Evolutionary conservation across 345 rosid species (phyloP).

Genomic region (Eucalyptus shirleyi): DNA sequence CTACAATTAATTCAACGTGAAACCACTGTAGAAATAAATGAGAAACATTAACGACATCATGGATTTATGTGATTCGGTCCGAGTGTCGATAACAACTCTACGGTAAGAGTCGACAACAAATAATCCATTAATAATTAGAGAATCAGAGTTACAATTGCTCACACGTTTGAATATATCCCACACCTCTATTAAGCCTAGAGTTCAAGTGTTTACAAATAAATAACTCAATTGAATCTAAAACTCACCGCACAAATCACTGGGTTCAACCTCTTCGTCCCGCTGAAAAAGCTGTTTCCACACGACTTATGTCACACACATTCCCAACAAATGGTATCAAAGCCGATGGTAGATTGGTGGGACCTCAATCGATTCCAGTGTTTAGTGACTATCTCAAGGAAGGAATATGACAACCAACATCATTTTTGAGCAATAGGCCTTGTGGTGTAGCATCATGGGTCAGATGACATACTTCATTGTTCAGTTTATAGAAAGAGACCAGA

Average conservation of each 20-base stretch:
- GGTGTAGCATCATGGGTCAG: accelerated
- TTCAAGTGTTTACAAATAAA: background rate
- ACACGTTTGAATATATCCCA: background rate
- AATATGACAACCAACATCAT: background rate
- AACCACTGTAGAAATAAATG: background rate
- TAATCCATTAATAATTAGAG: background rate
- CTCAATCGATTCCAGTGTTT: background rate
- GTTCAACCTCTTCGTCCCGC: accelerated
- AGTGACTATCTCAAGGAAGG: background rate
- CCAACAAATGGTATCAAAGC: background rate
- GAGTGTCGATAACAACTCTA: background rate
- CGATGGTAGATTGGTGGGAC: background rate
- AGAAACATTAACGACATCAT: background rate
- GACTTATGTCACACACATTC: background rate
- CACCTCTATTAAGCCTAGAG: background rate
- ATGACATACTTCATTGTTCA: background rate
- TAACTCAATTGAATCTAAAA: background rate
- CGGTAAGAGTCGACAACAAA: background rate
- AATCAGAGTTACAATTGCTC: accelerated
- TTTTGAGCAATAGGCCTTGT: accelerated
- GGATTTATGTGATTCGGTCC: background rate
- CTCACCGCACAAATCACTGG: background rate
- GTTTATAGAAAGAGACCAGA: too few relatives aligned
- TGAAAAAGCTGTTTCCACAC: background rate
- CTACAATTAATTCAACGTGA: background rate